phyloP scores from a whole-genome alignment of 2,329 filamentous ascomycete genomes.

The Ophiocordyceps robertsii region DNA sequence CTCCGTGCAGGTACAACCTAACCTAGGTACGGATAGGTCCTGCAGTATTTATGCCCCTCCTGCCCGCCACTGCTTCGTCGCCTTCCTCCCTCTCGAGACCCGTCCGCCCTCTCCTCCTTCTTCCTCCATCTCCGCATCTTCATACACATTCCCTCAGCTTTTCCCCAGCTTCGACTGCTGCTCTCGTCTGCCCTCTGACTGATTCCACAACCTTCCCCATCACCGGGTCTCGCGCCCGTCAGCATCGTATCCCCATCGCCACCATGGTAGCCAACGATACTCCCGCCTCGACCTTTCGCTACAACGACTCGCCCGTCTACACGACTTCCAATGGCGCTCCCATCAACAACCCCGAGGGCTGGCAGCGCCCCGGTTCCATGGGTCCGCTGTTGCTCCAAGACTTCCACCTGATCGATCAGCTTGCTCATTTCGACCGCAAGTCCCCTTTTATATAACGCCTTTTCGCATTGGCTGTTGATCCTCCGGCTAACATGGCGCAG shows the following conservation, averaged over 20 bases:
- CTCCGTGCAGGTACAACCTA: no score
- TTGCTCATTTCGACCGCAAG: slow-evolving; percentile 37
- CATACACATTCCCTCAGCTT: no score
- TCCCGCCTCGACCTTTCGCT: slow-evolving; percentile 33
- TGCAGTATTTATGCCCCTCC: no score
- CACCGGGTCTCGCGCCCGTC: background rate
- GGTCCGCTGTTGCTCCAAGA: slow-evolving; percentile 51
- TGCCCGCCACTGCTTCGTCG: no score
- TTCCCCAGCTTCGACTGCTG: no score
- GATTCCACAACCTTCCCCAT: no score
- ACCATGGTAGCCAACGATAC: slow-evolving; percentile 28
- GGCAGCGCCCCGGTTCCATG: slow-evolving; percentile 39
- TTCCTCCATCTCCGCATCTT: no score
- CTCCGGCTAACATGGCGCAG: background rate
- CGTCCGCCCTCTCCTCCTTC: no score
- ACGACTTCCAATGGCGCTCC: slow-evolving; percentile 47
- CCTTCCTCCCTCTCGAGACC: no score
- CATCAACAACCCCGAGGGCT: slow-evolving; percentile 32
- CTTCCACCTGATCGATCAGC: slow-evolving; percentile 50
- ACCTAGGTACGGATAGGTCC: no score
- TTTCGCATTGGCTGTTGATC: background rate
- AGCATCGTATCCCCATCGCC: background rate
- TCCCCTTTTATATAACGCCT: background rate
- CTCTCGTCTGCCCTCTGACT: no score
- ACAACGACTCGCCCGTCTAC: slow-evolving; percentile 44